Conservation (phyloP, 139 green algal species). For the Edaphochlamys debaryana region DNA sequence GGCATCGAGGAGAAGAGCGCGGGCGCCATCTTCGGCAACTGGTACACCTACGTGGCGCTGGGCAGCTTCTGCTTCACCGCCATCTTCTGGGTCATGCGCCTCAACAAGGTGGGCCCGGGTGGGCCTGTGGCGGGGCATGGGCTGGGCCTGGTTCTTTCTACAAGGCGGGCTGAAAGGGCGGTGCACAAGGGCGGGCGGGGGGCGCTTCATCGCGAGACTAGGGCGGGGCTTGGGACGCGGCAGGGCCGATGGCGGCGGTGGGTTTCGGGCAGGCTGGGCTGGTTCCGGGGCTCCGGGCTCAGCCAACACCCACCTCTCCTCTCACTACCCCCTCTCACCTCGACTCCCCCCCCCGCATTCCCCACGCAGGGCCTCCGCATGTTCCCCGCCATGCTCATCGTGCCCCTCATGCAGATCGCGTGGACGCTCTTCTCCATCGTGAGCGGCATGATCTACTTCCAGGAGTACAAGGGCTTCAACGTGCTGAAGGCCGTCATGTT, state of each 20-base stretch:
- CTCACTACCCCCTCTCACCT: too few species aligned
- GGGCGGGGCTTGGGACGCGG: too few species aligned
- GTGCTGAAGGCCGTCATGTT: constrained; percentile 77
- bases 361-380: constrained; percentile 70
- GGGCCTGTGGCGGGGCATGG: too few species aligned
- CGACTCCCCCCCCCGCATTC: background rate
- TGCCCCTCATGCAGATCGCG: constrained; percentile 86
- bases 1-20: constrained; percentile 73
- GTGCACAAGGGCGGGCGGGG: too few species aligned
- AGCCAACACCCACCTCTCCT: too few species aligned
- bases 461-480: constrained; percentile 76
- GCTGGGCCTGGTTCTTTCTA: too few species aligned
- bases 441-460: constrained; percentile 81
- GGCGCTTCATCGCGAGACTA: too few species aligned
- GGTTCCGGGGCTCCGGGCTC: too few species aligned
- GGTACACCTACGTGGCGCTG: constrained; percentile 86
- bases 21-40: constrained; percentile 70
- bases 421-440: constrained; percentile 88
- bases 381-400: constrained; percentile 86
- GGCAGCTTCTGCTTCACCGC: constrained; percentile 76
- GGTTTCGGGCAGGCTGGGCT: too few species aligned
- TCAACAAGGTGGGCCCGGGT: constrained; percentile 74
- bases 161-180: too few species aligned
- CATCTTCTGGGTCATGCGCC: constrained; percentile 81
- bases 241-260: too few species aligned